Evolutionary conservation across 345 rosid genomes (phyloP).

Genomic region (Cochlearia excelsa): DNA sequence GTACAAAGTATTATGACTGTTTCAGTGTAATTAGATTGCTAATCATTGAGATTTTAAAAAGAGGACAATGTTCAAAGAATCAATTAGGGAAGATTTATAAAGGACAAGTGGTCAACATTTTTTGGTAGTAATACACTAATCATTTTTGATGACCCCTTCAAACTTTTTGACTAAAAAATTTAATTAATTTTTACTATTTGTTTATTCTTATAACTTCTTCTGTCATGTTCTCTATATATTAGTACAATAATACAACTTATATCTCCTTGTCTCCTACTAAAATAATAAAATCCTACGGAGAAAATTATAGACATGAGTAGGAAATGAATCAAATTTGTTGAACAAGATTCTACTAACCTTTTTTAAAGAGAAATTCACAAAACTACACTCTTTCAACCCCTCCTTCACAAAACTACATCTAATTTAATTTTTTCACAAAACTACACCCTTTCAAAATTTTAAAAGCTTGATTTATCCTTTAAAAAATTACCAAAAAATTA

Average conservation of each 20-base stretch:
- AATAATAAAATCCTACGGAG: slow-evolving; percentile 15
- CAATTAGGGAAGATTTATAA: slow-evolving; percentile 28
- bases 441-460: too few species aligned
- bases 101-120: slow-evolving; percentile 36
- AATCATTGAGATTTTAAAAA: slow-evolving; percentile 21
- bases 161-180: slow-evolving; percentile 16
- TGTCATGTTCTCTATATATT: slow-evolving; percentile 23
- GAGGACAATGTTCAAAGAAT: slow-evolving; percentile 28
- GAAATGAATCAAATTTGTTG: slow-evolving; percentile 31
- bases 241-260: slow-evolving; percentile 14
- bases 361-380: too few species aligned
- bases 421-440: too few species aligned
- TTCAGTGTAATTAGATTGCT: slow-evolving; percentile 27
- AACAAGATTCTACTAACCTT: slow-evolving; percentile 25
- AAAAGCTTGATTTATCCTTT: too few species aligned
- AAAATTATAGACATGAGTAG: slow-evolving; percentile 25
- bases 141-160: slow-evolving; percentile 15
- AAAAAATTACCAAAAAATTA: too few species aligned
- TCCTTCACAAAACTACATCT: too few species aligned
- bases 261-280: slow-evolving; percentile 33
- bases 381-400: too few species aligned
- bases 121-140: slow-evolving; percentile 16
- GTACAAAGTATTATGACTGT: slow-evolving; percentile 36
- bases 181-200: neutral
- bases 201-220: slow-evolving; percentile 8